phyloP scores from a whole-genome alignment of 495 filamentous ascomycete species.

The Lepraria neglecta region DNA sequence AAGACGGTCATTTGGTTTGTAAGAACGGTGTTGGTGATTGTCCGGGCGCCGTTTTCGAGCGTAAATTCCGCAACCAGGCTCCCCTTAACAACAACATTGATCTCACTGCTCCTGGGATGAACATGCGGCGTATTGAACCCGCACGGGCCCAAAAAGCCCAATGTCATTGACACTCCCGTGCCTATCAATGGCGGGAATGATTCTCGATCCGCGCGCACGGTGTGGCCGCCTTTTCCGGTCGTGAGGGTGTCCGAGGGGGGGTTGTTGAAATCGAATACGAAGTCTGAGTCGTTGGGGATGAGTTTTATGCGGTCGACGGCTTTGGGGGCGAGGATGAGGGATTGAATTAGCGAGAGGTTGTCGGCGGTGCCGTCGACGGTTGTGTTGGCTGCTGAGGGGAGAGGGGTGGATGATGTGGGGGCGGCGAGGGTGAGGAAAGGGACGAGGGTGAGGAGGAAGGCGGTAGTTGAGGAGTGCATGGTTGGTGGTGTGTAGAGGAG shows the following conservation, averaged over 20 bases:
- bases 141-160: constrained; percentile 42
- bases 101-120: constrained; percentile 42
- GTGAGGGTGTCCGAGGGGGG: constrained; percentile 24
- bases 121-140: constrained; percentile 45
- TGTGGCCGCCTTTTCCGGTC: constrained; percentile 34
- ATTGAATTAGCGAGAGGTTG: constrained; percentile 27
- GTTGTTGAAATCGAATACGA: constrained; percentile 39
- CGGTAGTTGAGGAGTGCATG: constrained; percentile 13
- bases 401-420: constrained; percentile 43
- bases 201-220: constrained; percentile 36
- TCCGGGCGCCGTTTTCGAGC: constrained; percentile 43
- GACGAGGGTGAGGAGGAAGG: constrained; percentile 27
- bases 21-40: constrained; percentile 35
- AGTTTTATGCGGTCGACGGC: constrained; percentile 29
- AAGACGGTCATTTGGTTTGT: constrained; percentile 43
- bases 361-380: constrained; percentile 27
- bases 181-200: constrained; percentile 41
- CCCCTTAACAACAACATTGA: constrained; percentile 40
- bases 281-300: constrained; percentile 30
- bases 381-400: constrained; percentile 34
- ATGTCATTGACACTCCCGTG: constrained; percentile 32
- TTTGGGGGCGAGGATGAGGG: constrained; percentile 23
- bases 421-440: constrained; percentile 30
- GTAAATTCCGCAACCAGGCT: constrained; percentile 43
- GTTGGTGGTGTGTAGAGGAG: neutral